phyloP scores from a whole-genome alignment of 2,329 filamentous ascomycete species.

The Neopestalotiopsis sp. region DNA sequence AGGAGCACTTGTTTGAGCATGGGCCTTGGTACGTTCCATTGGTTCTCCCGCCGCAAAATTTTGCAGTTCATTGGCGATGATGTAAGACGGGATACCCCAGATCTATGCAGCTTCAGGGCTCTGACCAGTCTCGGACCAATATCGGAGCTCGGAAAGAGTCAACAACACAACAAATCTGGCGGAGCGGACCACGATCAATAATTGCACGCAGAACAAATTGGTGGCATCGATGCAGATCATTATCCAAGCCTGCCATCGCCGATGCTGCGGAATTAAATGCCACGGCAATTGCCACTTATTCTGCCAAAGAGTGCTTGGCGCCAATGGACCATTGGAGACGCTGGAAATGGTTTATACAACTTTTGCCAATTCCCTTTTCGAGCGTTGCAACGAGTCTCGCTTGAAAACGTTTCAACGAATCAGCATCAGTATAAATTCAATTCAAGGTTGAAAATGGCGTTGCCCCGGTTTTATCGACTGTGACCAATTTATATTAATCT shows the following conservation, averaged over 20 bases:
- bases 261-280: not conserved
- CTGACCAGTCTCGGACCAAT: constrained; percentile 12
- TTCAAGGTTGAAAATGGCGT: not conserved
- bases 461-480: constrained; percentile 4
- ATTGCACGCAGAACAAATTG: not conserved
- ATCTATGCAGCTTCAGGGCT: not conserved
- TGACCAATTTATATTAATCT: not conserved
- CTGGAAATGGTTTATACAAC: not conserved
- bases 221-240: not conserved
- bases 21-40: not conserved
- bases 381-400: not conserved
- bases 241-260: not conserved
- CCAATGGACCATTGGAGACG: no score
- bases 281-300: not conserved
- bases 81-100: constrained; percentile 15
- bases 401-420: constrained; percentile 2
- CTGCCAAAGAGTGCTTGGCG: not conserved
- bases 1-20: not conserved
- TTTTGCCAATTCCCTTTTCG: not conserved
- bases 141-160: constrained; percentile 15
- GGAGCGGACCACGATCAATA: constrained; percentile 3
- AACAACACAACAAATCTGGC: constrained; percentile 4
- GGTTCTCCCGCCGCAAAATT: not conserved
- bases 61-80: constrained; percentile 1
- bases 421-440: not conserved